phyloP scores from a whole-genome alignment of 345 rosid species.

The Cardamine resedifolia region DNA sequence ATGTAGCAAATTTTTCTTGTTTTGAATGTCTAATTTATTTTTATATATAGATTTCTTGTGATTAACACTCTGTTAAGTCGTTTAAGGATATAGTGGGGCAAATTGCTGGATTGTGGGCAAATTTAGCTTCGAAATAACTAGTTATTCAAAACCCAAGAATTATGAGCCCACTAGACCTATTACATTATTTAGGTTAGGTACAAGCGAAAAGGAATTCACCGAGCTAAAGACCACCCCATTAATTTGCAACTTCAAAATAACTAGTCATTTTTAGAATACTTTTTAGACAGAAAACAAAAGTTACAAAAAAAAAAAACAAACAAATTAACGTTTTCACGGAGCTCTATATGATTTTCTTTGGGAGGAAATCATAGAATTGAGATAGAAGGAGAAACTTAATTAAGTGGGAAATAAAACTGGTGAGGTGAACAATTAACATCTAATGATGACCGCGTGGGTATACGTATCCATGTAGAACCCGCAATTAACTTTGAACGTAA shows the following conservation, averaged over 20 bases:
- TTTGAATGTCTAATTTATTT: too few relatives aligned
- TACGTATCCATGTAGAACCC: slow-evolving; percentile 29
- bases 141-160: neutral
- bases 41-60: too few relatives aligned
- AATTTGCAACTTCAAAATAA: too few relatives aligned
- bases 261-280: neutral
- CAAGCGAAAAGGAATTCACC: too few relatives aligned
- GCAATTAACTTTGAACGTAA: slow-evolving; percentile 18
- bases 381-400: too few relatives aligned
- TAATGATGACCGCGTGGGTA: slow-evolving; percentile 5
- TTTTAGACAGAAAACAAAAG: neutral
- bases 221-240: too few relatives aligned
- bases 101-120: too few relatives aligned
- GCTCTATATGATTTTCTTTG: neutral
- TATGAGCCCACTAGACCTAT: neutral
- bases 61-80: too few relatives aligned
- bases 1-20: too few relatives aligned
- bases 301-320: neutral
- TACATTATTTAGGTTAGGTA: too few relatives aligned
- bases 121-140: neutral
- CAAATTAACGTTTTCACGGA: neutral
- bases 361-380: neutral
- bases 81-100: too few relatives aligned
- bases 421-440: slow-evolving; percentile 27
- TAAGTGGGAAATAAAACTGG: too few relatives aligned